These are phyloP conservation scores for Mucor saturninus DNA, from an alignment of 371 early-diverging fungal genomes.

Conservation along the genomic window DNA sequence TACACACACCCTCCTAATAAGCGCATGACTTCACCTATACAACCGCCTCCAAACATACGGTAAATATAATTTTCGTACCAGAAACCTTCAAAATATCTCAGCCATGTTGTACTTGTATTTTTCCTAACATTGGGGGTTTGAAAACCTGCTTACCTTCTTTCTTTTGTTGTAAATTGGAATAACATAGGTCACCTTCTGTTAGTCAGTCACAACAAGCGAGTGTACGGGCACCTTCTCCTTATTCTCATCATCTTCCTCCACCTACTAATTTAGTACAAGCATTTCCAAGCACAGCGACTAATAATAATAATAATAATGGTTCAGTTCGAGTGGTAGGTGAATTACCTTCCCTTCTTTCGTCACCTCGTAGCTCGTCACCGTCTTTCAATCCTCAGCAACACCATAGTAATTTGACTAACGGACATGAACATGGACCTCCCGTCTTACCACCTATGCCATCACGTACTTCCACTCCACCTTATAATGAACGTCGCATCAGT, in stretches of 20 bases:
- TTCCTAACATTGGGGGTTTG: background rate
- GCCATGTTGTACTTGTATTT: too few species aligned
- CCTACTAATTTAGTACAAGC: constrained; percentile 4
- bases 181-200: constrained; percentile 18
- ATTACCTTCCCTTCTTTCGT: constrained; percentile 28
- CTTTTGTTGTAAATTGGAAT: background rate
- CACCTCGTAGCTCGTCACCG: constrained; percentile 28
- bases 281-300: background rate
- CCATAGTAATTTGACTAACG: constrained; percentile 19
- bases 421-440: constrained; percentile 1
- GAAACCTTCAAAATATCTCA: too few species aligned
- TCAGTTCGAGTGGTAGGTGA: constrained; percentile 21
- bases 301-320: background rate
- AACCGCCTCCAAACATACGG: constrained; percentile 36
- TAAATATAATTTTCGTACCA: constrained; percentile 9
- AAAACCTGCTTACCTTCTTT: too few species aligned
- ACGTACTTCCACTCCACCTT: constrained; percentile 27
- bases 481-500: constrained; percentile 25
- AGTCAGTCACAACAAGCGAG: background rate
- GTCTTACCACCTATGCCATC: constrained; percentile 24
- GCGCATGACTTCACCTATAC: constrained; percentile 31
- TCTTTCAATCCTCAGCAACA: constrained; percentile 12
- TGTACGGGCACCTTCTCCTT: constrained; percentile 21
- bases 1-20: background rate
- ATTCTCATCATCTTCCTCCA: constrained; percentile 34